Conservation (phyloP, 495 filamentous ascomycete species). For the Amniculicola lignicola region DNA sequence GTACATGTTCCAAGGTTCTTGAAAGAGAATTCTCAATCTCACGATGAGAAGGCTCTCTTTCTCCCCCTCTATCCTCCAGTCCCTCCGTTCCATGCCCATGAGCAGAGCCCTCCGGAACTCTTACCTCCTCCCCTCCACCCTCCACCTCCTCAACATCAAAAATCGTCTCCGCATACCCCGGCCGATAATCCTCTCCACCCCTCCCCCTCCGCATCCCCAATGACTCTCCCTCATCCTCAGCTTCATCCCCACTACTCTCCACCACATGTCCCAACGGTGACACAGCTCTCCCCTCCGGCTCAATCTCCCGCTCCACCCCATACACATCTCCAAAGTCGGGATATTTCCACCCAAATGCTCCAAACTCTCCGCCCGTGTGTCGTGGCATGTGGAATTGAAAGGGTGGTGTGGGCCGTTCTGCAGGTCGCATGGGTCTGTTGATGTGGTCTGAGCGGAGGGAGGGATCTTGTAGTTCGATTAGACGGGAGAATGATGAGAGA, state of each 20-base stretch:
- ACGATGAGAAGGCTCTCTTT: too few species aligned
- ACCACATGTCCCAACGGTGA: conserved; percentile 2
- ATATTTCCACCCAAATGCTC: not conserved
- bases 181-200: conserved; percentile 2
- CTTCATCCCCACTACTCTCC: not conserved
- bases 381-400: not conserved
- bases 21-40: too few species aligned
- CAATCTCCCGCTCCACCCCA: not conserved
- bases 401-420: not conserved
- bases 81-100: not conserved
- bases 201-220: conserved; percentile 1
- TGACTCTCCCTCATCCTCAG: not conserved
- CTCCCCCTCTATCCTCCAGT: too few species aligned
- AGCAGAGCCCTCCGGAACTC: not conserved
- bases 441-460: too few species aligned
- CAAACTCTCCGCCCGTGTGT: not conserved
- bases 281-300: not conserved
- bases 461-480: too few species aligned
- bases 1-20: too few species aligned
- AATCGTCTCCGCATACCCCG: conserved; percentile 12
- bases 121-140: not conserved
- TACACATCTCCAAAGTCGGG: not conserved
- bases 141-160: not conserved
- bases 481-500: too few species aligned
- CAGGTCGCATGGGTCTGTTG: too few species aligned